phyloP scores from a whole-genome alignment of 805 yeast genomes.

The Metschnikowia gelsemii region DNA sequence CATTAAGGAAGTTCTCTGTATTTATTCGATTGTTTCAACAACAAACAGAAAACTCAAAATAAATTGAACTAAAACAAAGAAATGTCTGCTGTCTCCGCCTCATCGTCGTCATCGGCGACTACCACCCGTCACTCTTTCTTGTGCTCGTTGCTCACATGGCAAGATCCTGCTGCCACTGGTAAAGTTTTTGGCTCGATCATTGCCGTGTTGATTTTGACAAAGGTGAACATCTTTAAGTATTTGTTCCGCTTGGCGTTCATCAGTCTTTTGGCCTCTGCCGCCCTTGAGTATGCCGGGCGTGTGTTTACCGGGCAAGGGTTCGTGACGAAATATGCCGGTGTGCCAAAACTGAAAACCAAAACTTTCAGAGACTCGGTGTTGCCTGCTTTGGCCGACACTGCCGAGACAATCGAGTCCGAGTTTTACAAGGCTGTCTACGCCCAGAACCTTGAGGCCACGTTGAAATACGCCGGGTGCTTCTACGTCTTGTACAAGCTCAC shows the following conservation, averaged over 20 bases:
- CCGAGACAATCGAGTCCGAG: constrained; percentile 52
- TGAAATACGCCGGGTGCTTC: constrained; percentile 66
- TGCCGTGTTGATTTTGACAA: constrained; percentile 53
- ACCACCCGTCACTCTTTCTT: constrained; percentile 10
- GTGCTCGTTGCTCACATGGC: constrained; percentile 62
- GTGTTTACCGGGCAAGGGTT: constrained; percentile 75
- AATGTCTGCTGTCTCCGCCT: not conserved
- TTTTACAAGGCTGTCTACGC: constrained; percentile 62
- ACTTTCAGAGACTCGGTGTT: constrained; percentile 36
- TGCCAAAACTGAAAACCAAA: constrained; percentile 39
- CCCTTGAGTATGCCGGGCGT: constrained; percentile 76
- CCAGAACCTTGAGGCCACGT: constrained; percentile 68
- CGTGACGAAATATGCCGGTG: constrained; percentile 72
- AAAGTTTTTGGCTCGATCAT: constrained; percentile 68
- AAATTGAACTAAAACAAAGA: not conserved
- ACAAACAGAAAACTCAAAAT: not conserved
- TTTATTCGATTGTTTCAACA: constrained; percentile 10
- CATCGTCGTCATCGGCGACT: constrained; percentile 5
- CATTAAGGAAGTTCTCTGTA: not conserved
- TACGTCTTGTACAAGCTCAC: constrained; percentile 70
- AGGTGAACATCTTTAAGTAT: constrained; percentile 62
- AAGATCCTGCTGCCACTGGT: constrained; percentile 72
- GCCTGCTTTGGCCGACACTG: constrained; percentile 44
- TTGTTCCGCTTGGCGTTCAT: constrained; percentile 60
- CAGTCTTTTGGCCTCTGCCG: constrained; percentile 61